These are phyloP conservation scores for Rosa lucieae DNA, from an alignment of 306 rosid genomes.

Conservation along the genomic window DNA sequence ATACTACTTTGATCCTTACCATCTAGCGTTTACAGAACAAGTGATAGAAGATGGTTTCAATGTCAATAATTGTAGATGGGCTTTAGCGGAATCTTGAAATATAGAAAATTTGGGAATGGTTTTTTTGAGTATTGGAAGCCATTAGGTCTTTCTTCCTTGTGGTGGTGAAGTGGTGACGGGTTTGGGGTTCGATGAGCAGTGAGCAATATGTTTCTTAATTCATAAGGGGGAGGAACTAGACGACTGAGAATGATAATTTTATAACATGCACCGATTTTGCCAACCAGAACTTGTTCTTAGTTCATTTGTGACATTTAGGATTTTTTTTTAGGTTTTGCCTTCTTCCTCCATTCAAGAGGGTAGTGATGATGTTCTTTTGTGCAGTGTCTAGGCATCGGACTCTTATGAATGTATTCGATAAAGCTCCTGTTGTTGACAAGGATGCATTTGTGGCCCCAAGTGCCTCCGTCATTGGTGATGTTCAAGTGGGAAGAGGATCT, in stretches of 20 bases:
- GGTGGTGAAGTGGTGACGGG: neutral
- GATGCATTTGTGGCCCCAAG: constrained; percentile 92
- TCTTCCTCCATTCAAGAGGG: neutral
- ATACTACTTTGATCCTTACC: neutral
- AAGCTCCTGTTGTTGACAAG: constrained; percentile 70
- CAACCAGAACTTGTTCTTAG: neutral
- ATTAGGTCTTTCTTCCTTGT: neutral
- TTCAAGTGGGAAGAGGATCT: constrained; percentile 68
- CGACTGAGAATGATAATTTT: neutral
- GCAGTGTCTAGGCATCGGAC: constrained; percentile 91
- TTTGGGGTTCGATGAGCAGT: neutral
- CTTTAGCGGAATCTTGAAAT: neutral
- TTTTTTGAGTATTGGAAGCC: neutral
- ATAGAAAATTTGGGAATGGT: neutral
- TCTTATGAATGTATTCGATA: constrained; percentile 80
- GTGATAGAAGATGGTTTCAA: neutral
- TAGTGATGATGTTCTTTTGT: neutral
- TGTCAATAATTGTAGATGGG: neutral
- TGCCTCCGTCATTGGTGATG: constrained; percentile 80
- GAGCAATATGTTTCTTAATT: neutral
- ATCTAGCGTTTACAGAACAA: neutral
- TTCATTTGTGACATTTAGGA: neutral
- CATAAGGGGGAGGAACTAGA: neutral
- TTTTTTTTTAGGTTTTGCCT: neutral
- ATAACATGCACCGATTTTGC: neutral